These are phyloP conservation scores for Prunus fruticosa DNA, from an alignment of 306 rosid genomes.

Conservation along the genomic window DNA sequence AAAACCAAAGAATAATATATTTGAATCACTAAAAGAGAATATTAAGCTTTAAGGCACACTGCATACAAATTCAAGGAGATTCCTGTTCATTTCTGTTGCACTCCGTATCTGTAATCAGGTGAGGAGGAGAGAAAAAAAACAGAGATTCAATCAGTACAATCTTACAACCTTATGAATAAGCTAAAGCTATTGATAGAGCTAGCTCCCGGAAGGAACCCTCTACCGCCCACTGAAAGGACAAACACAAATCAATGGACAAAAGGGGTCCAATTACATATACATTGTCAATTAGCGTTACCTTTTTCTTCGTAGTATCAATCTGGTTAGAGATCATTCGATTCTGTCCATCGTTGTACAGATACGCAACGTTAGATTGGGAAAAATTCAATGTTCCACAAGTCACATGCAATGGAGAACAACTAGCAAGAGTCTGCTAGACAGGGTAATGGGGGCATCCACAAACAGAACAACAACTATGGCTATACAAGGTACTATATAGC, in stretches of 20 bases:
- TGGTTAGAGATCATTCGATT: constrained; percentile 42
- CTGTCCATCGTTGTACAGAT: constrained; percentile 31
- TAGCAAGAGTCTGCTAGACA: too few species aligned
- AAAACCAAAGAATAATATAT: neutral
- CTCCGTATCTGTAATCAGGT: neutral
- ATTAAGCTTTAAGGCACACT: neutral
- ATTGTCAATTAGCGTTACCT: constrained; percentile 38
- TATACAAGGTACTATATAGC: neutral
- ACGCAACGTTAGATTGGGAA: neutral
- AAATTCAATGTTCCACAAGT: neutral
- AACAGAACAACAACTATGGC: too few species aligned
- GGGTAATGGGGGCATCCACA: too few species aligned
- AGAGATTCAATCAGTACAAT: neutral
- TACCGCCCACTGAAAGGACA: neutral
- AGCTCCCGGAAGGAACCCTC: neutral
- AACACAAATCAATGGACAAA: neutral
- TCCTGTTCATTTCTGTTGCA: neutral
- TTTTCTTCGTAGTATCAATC: constrained; percentile 55
- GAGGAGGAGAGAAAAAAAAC: neutral
- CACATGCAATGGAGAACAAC: too few species aligned
- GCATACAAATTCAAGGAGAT: constrained; percentile 48
- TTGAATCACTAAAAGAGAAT: neutral
- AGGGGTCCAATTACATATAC: neutral
- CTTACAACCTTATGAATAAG: neutral
- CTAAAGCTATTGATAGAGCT: neutral